phyloP scores from a whole-genome alignment of 2,329 filamentous ascomycete genomes.

The Diaporthe sp. region DNA sequence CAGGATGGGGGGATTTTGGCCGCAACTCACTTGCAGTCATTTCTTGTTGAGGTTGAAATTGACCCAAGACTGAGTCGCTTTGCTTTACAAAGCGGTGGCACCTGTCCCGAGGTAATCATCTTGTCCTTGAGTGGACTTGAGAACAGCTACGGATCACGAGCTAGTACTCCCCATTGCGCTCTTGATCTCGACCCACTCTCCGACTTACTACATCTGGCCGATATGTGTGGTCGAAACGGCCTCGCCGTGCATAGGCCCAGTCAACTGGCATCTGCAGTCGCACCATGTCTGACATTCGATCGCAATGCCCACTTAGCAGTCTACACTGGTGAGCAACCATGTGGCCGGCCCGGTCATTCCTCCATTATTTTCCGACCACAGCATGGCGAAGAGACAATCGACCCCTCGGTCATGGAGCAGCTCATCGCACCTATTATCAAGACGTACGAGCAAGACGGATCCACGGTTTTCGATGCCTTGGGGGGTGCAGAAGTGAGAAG shows the following conservation, averaged over 20 bases:
- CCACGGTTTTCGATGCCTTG: constrained; percentile 4
- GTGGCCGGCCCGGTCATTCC: neutral
- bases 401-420: constrained; percentile 24
- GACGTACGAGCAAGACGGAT: constrained; percentile 3
- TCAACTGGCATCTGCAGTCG: constrained; percentile 18
- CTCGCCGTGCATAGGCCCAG: constrained; percentile 27
- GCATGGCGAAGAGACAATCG: constrained; percentile 28
- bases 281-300: constrained; percentile 31
- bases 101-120: neutral
- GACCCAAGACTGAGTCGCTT: constrained; percentile 5
- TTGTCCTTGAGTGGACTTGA: neutral
- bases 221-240: neutral
- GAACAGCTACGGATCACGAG: neutral
- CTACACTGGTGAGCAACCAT: constrained; percentile 33
- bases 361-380: constrained; percentile 29
- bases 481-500: constrained; percentile 12
- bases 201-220: neutral
- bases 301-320: constrained; percentile 28
- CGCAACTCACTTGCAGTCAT: constrained; percentile 10
- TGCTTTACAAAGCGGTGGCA: constrained; percentile 21
- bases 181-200: constrained; percentile 1
- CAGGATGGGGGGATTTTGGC: constrained; percentile 6
- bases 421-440: constrained; percentile 26
- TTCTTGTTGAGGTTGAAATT: neutral
- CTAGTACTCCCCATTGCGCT: no score